Percentiles rank a stretch among this genome's conserved stretches.
Evolutionary conservation across 345 rosid species (phyloP).

Genomic region (Zanthoxylum bungeanum): DNA sequence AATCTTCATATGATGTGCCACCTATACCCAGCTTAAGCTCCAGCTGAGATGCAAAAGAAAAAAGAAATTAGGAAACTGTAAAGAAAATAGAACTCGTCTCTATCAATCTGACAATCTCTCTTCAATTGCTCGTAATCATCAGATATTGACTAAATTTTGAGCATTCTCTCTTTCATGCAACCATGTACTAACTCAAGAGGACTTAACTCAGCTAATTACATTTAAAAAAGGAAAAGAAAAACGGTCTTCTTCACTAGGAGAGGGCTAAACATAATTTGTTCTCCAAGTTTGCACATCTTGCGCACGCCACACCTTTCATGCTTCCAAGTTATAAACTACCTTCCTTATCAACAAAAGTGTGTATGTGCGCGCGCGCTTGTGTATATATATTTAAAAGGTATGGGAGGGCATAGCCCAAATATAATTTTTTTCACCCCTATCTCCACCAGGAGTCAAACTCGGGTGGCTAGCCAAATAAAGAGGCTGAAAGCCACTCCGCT

Average conservation of each 20-base stretch:
- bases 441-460: no score
- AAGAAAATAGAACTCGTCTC: background rate
- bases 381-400: no score
- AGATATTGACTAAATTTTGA: background rate
- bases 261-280: background rate
- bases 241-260: background rate
- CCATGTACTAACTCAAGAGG: background rate
- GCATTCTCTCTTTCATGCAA: background rate
- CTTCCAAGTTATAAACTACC: background rate
- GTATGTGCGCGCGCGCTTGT: no score
- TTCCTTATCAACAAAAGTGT: background rate
- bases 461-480: no score
- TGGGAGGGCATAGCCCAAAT: no score
- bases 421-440: no score
- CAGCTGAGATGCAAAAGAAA: constrained; percentile 41
- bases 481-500: no score
- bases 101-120: background rate
- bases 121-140: background rate
- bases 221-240: no score
- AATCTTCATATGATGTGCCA: constrained; percentile 89
- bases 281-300: background rate
- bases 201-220: background rate
- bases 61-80: background rate
- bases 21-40: constrained; percentile 94
- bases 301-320: background rate